Base-by-base conservation (phyloP, 768 basidiomycete genomes). In the Mycena polygramma region DNA sequence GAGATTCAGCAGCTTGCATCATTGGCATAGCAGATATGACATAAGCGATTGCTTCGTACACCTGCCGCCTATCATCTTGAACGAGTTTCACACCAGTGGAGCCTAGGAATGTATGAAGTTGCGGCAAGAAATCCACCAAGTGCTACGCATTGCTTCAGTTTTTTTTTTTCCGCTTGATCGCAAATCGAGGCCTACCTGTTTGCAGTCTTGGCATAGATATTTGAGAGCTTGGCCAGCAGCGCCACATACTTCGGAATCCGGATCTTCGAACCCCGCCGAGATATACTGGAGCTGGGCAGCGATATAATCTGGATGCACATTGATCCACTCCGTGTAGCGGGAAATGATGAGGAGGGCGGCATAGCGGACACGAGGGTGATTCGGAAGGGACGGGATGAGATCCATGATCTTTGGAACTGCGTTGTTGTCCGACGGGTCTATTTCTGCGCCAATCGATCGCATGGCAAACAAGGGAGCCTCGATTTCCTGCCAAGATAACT, bases 381-480 rank as follows among this genome's bases (percentile, higher is more conserved):
- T 82, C 2, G 98, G 98, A 35, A 99, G 90, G 30, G 89, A 90
- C 7, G 97, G 96, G 37, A 99, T 90, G 54, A 98, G 87, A 76
- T 96, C 94, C 90, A 99, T 95, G 76, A 99, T 97, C 79, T 95
- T 95, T 2, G 97, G 96, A n/a, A 99, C 91, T 43, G 94, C 91
- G 69, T 87, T 88, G 57, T 94, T 88, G 79, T 99, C 97, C 48
- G 86, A 83, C 11, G 90, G 83, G 75, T 98, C 94, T 26, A 99
- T 88, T 80, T 97, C 92, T 7, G 95, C 97, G 13, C 98, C 98
- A 95, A 99, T 99, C 15, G 97, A 96, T 53, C 98, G 88, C 92
- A 99, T 92, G 20, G 97, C 96, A 81, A 99, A 99, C 48, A 99
- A 81, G 1, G 98, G 98, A 0, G 98, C 98, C 78, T 99, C 98